phyloP scores from a whole-genome alignment of 345 rosid species.

The Populus deltoides region DNA sequence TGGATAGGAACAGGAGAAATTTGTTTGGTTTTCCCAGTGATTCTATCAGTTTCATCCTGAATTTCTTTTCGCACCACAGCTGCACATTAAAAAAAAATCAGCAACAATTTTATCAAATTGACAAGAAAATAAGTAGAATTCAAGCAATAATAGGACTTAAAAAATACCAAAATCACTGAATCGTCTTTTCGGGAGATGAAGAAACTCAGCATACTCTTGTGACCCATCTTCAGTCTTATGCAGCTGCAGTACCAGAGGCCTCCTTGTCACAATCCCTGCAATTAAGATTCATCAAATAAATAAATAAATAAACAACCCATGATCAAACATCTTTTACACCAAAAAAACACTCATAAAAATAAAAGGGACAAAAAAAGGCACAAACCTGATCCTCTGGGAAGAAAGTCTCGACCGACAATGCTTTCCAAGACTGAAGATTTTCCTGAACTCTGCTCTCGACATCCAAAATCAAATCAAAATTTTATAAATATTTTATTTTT shows the following conservation, averaged over 20 bases:
- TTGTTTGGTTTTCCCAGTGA: conserved; percentile 82
- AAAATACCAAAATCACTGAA: conserved; percentile 37
- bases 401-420: conserved; percentile 90
- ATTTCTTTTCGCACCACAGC: conserved; percentile 83
- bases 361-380: not conserved
- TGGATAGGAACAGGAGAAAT: conserved; percentile 94
- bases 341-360: not conserved
- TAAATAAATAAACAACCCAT: not conserved
- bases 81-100: conserved; percentile 21
- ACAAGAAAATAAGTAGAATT: not conserved
- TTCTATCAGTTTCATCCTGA: conserved; percentile 87
- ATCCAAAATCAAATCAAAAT: not conserved
- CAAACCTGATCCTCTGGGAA: conserved; percentile 96
- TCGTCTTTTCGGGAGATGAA: conserved; percentile 34
- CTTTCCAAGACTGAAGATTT: conserved; percentile 98
- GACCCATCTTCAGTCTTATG: conserved; percentile 38
- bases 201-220: conserved; percentile 41
- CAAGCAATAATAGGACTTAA: not conserved
- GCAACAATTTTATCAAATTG: not conserved
- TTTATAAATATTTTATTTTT: not conserved
- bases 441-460: conserved; percentile 72
- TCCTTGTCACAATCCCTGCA: conserved; percentile 66
- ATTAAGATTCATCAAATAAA: not conserved
- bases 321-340: not conserved
- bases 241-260: conserved; percentile 46